These are phyloP conservation scores for Syncephalastrum monosporum DNA, from an alignment of 371 early-diverging fungal genomes.

Conservation along the genomic window DNA sequence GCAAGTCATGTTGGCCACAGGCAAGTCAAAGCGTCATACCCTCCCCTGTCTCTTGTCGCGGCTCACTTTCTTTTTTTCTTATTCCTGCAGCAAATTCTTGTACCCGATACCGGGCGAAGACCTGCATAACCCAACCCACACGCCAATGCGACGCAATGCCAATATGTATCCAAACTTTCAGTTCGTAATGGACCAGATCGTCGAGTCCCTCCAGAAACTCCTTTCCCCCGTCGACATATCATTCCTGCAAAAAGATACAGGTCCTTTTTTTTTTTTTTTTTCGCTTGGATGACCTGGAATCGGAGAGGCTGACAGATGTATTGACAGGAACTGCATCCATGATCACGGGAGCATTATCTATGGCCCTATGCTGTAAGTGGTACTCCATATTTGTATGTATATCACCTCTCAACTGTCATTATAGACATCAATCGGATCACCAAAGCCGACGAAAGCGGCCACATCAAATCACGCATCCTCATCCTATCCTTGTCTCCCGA, in stretches of 20 bases:
- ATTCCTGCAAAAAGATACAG: constrained; percentile 42
- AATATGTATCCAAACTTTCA: constrained; percentile 66
- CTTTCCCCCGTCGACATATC: constrained; percentile 40
- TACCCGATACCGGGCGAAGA: constrained; percentile 51
- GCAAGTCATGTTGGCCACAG: constrained; percentile 64
- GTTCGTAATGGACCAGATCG: constrained; percentile 58
- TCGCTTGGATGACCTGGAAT: constrained; percentile 24
- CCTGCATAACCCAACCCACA: constrained; percentile 5
- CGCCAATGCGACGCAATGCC: constrained; percentile 36
- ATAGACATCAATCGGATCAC: constrained; percentile 68
- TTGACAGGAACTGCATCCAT: constrained; percentile 31
- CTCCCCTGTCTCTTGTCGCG: background rate
- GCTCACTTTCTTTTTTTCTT: background rate
- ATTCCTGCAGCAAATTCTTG: constrained; percentile 50
- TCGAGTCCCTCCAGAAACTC: constrained; percentile 43
- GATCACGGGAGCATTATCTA: constrained; percentile 58
- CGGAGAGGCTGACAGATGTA: constrained; percentile 4
- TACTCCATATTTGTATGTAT: background rate
- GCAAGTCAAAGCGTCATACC: constrained; percentile 9
- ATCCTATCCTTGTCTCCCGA: constrained; percentile 87
- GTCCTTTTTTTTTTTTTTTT: constrained; percentile 30
- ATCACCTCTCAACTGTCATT: background rate
- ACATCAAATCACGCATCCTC: constrained; percentile 80
- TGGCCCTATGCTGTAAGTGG: constrained; percentile 60
- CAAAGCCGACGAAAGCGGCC: constrained; percentile 56